Evolutionary conservation across 805 yeast species (phyloP).

Genomic region (Nakazawaea pomicola): DNA sequence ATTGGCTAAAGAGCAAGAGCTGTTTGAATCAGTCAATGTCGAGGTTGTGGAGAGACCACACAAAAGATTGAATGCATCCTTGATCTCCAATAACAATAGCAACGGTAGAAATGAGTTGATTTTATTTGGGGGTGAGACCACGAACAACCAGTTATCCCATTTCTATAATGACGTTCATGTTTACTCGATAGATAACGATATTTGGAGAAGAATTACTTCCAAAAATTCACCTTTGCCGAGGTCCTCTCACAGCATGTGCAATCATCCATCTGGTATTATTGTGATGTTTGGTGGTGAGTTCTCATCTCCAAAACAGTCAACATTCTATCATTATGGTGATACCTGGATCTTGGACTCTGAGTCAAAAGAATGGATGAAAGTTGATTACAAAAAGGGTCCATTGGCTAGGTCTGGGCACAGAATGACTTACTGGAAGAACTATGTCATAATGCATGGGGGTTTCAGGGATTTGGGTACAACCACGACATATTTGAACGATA

Average conservation of each 20-base stretch:
- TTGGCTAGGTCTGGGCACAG: constrained; percentile 90
- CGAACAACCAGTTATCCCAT: constrained; percentile 43
- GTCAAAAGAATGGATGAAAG: constrained; percentile 84
- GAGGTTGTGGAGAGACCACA: constrained; percentile 57
- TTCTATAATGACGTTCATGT: constrained; percentile 80
- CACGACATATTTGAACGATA: constrained; percentile 77
- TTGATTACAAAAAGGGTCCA: constrained; percentile 74
- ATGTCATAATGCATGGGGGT: constrained; percentile 82
- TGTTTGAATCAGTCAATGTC: constrained; percentile 65
- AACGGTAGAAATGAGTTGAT: constrained; percentile 75
- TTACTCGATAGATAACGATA: constrained; percentile 70
- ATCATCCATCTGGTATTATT: constrained; percentile 85
- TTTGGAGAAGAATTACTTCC: constrained; percentile 75
- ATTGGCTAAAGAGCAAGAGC: constrained; percentile 75
- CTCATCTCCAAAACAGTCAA: constrained; percentile 91
- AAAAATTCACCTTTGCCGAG: constrained; percentile 90
- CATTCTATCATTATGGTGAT: constrained; percentile 94
- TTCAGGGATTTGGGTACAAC: constrained; percentile 84
- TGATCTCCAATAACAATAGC: constrained; percentile 71
- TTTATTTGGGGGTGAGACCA: constrained; percentile 85
- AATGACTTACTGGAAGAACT: constrained; percentile 88
- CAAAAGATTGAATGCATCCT: constrained; percentile 65
- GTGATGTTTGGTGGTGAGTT: constrained; percentile 95
- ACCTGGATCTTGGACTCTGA: constrained; percentile 89
- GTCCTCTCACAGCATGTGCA: constrained; percentile 89